phyloP scores from a whole-genome alignment of 1,284 basidiomycete species.

The Amylostereum chailletii region DNA sequence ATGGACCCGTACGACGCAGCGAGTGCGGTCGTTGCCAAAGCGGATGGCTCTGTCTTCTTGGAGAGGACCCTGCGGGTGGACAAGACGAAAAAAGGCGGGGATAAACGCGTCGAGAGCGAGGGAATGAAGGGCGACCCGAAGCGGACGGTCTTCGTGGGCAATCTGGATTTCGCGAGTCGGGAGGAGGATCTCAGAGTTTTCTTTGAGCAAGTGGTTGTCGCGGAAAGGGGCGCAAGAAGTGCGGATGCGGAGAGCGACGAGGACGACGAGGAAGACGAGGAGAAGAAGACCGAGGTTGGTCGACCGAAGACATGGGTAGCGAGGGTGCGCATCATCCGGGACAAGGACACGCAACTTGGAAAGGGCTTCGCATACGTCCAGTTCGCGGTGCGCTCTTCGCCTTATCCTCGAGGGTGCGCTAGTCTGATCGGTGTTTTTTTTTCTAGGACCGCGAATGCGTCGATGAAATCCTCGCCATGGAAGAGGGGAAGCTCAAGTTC shows the following conservation, averaged over 20 bases:
- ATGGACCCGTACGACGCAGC: conserved; percentile 75
- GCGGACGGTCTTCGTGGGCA: conserved; percentile 84
- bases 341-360: conserved; percentile 91
- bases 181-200: conserved; percentile 86
- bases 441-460: conserved; percentile 79
- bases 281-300: conserved; percentile 15
- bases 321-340: conserved; percentile 81
- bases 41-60: conserved; percentile 71
- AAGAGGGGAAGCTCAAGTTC: conserved; percentile 71
- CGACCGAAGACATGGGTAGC: conserved; percentile 59
- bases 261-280: conserved; percentile 15
- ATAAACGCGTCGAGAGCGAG: conserved; percentile 22
- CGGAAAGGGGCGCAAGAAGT: conserved; percentile 58
- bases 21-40: conserved; percentile 45
- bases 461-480: conserved; percentile 80
- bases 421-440: not conserved
- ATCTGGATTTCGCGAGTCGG: conserved; percentile 85
- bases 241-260: conserved; percentile 18
- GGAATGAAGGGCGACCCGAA: conserved; percentile 57
- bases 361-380: conserved; percentile 97
- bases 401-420: not conserved
- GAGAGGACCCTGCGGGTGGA: conserved; percentile 74
- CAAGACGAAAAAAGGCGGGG: conserved; percentile 32
- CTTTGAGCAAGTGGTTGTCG: conserved; percentile 73
- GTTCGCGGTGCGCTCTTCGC: conserved; percentile 57